Evolutionary conservation across 352 stramenopile genomes (phyloP).

Genomic region (Phytophthora gonapodyides): DNA sequence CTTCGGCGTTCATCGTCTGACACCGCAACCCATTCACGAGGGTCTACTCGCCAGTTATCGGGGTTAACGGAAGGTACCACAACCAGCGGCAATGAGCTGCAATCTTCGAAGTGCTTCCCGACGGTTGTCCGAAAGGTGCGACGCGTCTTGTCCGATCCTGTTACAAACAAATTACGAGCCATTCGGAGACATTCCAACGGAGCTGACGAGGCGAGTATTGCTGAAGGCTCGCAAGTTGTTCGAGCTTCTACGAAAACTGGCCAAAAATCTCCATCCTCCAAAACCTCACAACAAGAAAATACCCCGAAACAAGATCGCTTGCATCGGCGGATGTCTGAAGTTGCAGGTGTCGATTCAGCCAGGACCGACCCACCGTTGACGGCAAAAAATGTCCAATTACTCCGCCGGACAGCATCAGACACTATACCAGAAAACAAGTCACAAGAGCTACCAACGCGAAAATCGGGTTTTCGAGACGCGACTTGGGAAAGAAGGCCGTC

Average conservation of each 20-base stretch:
- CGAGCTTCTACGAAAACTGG: neutral
- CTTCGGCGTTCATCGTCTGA: conserved; percentile 10
- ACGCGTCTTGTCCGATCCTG: conserved; percentile 4
- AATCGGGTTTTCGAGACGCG: neutral
- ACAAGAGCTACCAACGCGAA: neutral
- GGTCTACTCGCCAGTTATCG: neutral
- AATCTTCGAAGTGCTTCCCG: conserved; percentile 1
- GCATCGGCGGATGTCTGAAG: conserved; percentile 1
- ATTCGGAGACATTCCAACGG: neutral
- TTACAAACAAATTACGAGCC: neutral
- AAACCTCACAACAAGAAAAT: neutral
- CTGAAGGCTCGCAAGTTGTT: neutral
- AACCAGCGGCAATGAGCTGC: neutral
- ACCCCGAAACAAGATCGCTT: neutral
- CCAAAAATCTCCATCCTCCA: conserved; percentile 7
- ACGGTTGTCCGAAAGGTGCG: neutral
- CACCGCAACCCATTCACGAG: conserved; percentile 1
- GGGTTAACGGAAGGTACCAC: neutral
- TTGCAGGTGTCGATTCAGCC: neutral
- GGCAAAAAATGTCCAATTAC: neutral
- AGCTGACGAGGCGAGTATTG: neutral
- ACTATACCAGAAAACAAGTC: conserved; percentile 18
- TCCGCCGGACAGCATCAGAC: conserved; percentile 23
- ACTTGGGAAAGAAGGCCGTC: neutral
- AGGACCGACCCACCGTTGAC: neutral